Base-by-base conservation (phyloP, 2,329 filamentous ascomycete species). In the Plectosphaerella cucumerina region DNA sequence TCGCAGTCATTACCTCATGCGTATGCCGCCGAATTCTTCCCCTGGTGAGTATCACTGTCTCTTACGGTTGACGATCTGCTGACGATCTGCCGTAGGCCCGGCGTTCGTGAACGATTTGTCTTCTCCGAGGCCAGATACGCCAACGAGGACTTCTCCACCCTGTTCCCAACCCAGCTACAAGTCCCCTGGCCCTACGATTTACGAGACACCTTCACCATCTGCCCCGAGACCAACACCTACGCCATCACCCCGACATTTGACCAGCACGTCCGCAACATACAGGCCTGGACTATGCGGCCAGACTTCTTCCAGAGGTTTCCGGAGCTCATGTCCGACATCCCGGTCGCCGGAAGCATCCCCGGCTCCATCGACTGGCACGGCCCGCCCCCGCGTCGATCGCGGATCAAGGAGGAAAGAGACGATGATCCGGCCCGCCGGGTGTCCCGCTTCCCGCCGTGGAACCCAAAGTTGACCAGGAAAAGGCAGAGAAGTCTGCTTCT, bases 311-410 rank as follows among this genome's bases (percentile, higher is more conserved):
- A 43, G 0, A 56, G 53, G 5, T 65, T 62, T 2, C 63, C 61
- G 0, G 63, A 65, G 23, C 50, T 65, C 1, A 47, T 34, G 2
- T 52, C 53, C 1, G 63, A 81, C 20, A 64, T 65, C 0, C 63
- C 62, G 9, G 35, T 31, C 31, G 50, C 48, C 3, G 48, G 45
- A 1, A 44, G 49, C 9, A 23, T 47, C 4, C 26, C 44, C 15
- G 33, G 20, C 26, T n/a, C 44, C 11, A 31, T 47, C 8, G 44
- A 31, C 12, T 47, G 26, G 26, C 26, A 31, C 12, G 26, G 26
- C 8, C 26, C 26, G 6, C 26, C 26, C 12, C 26, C 26, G 9
- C 26, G 26, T 3, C 4, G 26, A 11, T 11, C 4, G 2, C 26
- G 26, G 26, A 11, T 31, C 8, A 31, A 31, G 26, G 26, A 31